A percentile compares a stretch with the other conserved stretches of the same genome.
These are phyloP conservation scores for Grosmannia penicillata DNA, from an alignment of 2,329 filamentous ascomycete species.

Conservation along the genomic window DNA sequence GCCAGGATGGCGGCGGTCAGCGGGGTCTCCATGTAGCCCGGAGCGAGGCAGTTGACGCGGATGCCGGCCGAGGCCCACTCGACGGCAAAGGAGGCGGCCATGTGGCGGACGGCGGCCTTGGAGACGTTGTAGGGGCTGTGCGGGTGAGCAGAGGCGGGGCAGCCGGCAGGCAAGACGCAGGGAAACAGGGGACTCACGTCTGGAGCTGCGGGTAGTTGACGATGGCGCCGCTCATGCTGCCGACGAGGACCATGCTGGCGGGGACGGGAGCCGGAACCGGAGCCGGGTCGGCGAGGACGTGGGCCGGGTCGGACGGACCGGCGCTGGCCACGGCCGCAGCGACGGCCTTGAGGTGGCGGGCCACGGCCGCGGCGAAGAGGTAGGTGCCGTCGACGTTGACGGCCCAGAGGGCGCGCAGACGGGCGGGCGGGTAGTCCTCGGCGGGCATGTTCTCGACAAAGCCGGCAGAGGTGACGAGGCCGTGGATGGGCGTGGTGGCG, in stretches of 20 bases:
- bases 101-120: conserved; percentile 81
- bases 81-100: conserved; percentile 76
- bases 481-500: conserved; percentile 58
- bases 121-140: conserved; percentile 71
- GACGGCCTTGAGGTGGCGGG: conserved; percentile 71
- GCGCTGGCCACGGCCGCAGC: conserved; percentile 41
- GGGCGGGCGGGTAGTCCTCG: conserved; percentile 77
- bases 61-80: conserved; percentile 86
- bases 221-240: conserved; percentile 85
- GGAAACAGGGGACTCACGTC: conserved; percentile 30
- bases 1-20: conserved; percentile 91
- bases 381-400: conserved; percentile 92
- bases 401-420: conserved; percentile 83
- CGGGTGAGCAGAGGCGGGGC: background rate
- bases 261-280: conserved; percentile 43
- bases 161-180: conserved; percentile 3
- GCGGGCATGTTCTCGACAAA: conserved; percentile 95
- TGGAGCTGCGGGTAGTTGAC: conserved; percentile 95
- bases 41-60: conserved; percentile 87
- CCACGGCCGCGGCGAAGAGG: conserved; percentile 70
- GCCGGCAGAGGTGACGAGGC: conserved; percentile 87
- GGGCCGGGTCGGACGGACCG: too few relatives aligned
- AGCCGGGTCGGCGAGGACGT: conserved; percentile 61
- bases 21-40: conserved; percentile 92
- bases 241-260: conserved; percentile 87